phyloP scores from a whole-genome alignment of 768 basidiomycete genomes.

The Phylloporus sp. region DNA sequence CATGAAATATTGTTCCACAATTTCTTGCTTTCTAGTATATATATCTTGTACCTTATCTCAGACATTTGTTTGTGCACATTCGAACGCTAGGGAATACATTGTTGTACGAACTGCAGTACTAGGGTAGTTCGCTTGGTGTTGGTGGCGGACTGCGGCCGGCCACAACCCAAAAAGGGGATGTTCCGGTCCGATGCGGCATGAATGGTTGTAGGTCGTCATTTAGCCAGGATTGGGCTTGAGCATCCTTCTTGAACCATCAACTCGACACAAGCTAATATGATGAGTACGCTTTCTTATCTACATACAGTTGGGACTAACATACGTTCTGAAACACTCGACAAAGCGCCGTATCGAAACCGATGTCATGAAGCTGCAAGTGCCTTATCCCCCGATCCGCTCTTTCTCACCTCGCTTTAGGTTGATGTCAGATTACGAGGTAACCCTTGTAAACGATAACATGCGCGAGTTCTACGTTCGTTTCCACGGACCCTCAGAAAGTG shows the following conservation, averaged over 20 bases:
- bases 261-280: slow-evolving; percentile 42
- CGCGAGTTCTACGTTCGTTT: slow-evolving; percentile 98
- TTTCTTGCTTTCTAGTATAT: slow-evolving; percentile 15
- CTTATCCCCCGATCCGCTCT: neutral
- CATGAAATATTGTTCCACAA: slow-evolving; percentile 6
- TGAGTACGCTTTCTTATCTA: slow-evolving; percentile 41
- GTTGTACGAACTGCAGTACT: too few species aligned
- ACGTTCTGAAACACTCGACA: slow-evolving; percentile 52
- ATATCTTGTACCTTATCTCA: slow-evolving; percentile 20
- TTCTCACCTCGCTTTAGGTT: slow-evolving; percentile 47
- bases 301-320: slow-evolving; percentile 26
- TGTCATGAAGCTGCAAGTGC: slow-evolving; percentile 93
- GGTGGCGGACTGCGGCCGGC: too few species aligned
- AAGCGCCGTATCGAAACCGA: slow-evolving; percentile 98
- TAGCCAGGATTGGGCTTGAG: slow-evolving; percentile 8
- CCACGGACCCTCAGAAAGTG: slow-evolving; percentile 91
- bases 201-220: slow-evolving; percentile 16
- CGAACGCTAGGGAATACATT: too few species aligned
- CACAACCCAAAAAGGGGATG: slow-evolving; percentile 18
- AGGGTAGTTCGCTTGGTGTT: too few species aligned
- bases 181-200: slow-evolving; percentile 11
- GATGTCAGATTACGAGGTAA: slow-evolving; percentile 99
- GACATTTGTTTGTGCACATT: slow-evolving; percentile 6
- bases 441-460: slow-evolving; percentile 96
- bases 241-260: slow-evolving; percentile 13